Base-by-base conservation (phyloP, 164 flowering plant species). In the Echeveria elegans region DNA sequence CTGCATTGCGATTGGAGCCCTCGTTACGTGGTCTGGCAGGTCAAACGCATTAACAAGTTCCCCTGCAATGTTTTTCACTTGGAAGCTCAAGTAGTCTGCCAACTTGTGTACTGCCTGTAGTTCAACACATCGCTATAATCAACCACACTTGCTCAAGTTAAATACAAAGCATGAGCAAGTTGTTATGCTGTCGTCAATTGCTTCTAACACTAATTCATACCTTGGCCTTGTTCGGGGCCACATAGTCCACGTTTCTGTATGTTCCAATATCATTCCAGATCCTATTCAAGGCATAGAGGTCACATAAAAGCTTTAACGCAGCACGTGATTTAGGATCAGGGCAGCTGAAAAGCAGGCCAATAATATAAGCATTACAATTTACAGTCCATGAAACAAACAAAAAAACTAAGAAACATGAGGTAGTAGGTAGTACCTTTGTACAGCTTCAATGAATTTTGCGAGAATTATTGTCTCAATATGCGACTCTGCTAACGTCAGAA, bases 141-240 rank as follows among this genome's bases (percentile, higher is more conserved):
- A 60, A 60, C 31, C 4, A 29, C 63, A 21, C 6, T 24, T 26
- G 9, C 12, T 60, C 30, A 60, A 21, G 9, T 10, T 14, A 60
- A 6, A 60, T 5, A 26, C n/a, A 21, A 50, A n/a, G 8, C 12
- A 38, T 4, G 1, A 50, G n/a, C 58, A 50, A 50, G 58, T 50
- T n/a, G n/a, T 14, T 8, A 8, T 38, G 8, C 41, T 38, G 41
- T 14, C 41, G 5, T 0, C 41, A 38, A 38, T 38, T 38, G 41
- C 41, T 1, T 38, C 6, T 38, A 14, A 8, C 41, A 38, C 45
- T 58, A 29, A 64, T 18, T 50, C n/a, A 37, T 83, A 94, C 98
- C 98, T 90, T 94, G 19, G 98, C 98, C 78, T 94, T 94, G 75
- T 94, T 94, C 19, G 98, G 98, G 41, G 98, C 96, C 60, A 94